A percentile compares a stretch with the other conserved stretches of the same genome.
phyloP scores from a whole-genome alignment of 2,329 filamentous ascomycete genomes.

The Arthroderma sp. region DNA sequence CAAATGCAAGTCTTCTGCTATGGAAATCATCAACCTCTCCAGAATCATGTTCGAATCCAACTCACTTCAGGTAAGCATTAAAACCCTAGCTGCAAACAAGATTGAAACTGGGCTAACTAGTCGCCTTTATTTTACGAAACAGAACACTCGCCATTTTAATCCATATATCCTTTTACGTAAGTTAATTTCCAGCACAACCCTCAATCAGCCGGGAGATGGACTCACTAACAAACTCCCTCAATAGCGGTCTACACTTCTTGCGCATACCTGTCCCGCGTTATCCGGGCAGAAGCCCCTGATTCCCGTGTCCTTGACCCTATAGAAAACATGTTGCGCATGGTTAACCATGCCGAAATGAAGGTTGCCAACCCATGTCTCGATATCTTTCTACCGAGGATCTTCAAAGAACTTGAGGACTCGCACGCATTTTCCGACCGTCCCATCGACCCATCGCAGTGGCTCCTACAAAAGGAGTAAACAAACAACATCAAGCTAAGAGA shows the following conservation, averaged over 20 bases:
- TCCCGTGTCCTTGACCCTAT: constrained; percentile 1
- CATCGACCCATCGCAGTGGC: constrained; percentile 1
- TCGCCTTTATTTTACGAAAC: background rate
- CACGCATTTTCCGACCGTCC: background rate
- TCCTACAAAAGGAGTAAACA: background rate
- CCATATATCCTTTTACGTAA: constrained; percentile 4
- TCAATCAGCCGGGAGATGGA: background rate
- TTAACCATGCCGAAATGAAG: constrained; percentile 2
- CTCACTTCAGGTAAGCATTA: background rate
- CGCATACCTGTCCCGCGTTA: constrained; percentile 1
- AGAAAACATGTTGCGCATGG: background rate
- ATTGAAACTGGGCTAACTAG: too few relatives aligned
- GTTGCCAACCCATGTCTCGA: background rate
- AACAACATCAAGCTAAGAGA: too few relatives aligned
- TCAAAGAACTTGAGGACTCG: constrained; percentile 1
- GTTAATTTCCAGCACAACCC: background rate
- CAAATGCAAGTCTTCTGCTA: constrained; percentile 1
- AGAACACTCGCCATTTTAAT: constrained; percentile 3
- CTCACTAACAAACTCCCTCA: background rate
- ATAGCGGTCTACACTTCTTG: constrained; percentile 2
- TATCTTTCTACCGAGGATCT: constrained; percentile 1
- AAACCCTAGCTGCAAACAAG: too few relatives aligned
- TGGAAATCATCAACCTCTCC: constrained; percentile 1
- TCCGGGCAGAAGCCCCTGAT: constrained; percentile 1
- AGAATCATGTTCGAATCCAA: constrained; percentile 2